Conservation (phyloP, 2,329 filamentous ascomycete species). For the Sclerotinia sclerotiorum region DNA sequence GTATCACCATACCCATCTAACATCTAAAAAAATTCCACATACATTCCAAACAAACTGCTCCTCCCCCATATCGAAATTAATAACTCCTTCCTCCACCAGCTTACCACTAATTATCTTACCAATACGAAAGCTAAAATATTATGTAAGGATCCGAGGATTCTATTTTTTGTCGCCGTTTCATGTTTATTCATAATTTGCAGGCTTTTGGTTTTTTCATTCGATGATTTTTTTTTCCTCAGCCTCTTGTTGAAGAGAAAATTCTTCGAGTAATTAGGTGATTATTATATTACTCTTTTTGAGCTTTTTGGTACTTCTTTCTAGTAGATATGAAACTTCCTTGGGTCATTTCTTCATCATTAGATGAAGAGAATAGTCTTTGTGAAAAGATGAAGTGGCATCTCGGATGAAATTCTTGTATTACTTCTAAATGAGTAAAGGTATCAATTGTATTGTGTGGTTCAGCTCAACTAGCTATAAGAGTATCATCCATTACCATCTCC, state of each 20-base stretch:
- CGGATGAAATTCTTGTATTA: neutral
- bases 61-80: neutral
- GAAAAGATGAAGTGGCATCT: neutral
- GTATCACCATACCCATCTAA: neutral
- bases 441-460: neutral
- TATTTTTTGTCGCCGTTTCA: neutral
- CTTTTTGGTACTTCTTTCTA: neutral
- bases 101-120: neutral
- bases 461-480: neutral
- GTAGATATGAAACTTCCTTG: neutral
- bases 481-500: too few relatives aligned
- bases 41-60: neutral
- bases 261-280: neutral
- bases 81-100: neutral
- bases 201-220: neutral
- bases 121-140: constrained; percentile 1
- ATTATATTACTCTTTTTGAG: too few relatives aligned
- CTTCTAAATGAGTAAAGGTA: neutral
- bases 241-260: neutral
- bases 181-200: neutral
- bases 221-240: neutral
- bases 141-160: neutral
- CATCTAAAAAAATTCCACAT: neutral
- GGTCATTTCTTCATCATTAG: neutral
- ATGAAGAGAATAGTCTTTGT: neutral